phyloP scores from a whole-genome alignment of 2,329 filamentous ascomycete genomes.

The Microdochium paspali region DNA sequence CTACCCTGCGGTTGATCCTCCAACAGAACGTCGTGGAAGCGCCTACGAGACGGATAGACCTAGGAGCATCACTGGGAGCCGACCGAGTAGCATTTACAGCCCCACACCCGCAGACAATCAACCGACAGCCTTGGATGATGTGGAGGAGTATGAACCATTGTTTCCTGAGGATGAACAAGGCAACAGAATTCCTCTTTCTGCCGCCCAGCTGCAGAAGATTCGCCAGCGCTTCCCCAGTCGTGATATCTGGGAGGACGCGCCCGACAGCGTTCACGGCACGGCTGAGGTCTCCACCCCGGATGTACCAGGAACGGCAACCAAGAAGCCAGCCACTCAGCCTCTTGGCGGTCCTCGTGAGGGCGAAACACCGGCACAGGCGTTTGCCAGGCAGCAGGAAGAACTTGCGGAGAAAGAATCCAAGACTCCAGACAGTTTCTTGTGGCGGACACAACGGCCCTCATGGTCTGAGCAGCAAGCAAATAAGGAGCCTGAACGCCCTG shows the following conservation, averaged over 20 bases:
- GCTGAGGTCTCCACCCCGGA: conserved; percentile 82
- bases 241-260: conserved; percentile 95
- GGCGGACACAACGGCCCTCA: conserved; percentile 37
- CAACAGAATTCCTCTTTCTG: conserved; percentile 24
- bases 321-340: conserved; percentile 22
- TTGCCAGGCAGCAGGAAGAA: conserved; percentile 57
- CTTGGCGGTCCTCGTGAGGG: conserved; percentile 22
- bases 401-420: conserved; percentile 48
- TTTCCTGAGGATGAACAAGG: conserved; percentile 70
- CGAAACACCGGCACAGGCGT: conserved; percentile 52
- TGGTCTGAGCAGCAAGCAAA: conserved; percentile 26
- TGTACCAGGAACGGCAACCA: conserved; percentile 33
- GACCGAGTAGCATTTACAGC: conserved; percentile 54
- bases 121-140: conserved; percentile 70
- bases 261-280: conserved; percentile 69
- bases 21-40: conserved; percentile 52
- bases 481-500: conserved; percentile 38
- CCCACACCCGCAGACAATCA: conserved; percentile 43
- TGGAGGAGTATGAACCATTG: conserved; percentile 89
- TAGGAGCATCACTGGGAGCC: conserved; percentile 55
- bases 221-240: conserved; percentile 79
- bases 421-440: conserved; percentile 41
- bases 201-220: conserved; percentile 40
- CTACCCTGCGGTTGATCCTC: conserved; percentile 74
- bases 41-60: conserved; percentile 46